A percentile compares a stretch with the other conserved stretches of the same genome.
Evolutionary conservation across 768 basidiomycete species (phyloP).

Genomic region (Lentinula sp.): DNA sequence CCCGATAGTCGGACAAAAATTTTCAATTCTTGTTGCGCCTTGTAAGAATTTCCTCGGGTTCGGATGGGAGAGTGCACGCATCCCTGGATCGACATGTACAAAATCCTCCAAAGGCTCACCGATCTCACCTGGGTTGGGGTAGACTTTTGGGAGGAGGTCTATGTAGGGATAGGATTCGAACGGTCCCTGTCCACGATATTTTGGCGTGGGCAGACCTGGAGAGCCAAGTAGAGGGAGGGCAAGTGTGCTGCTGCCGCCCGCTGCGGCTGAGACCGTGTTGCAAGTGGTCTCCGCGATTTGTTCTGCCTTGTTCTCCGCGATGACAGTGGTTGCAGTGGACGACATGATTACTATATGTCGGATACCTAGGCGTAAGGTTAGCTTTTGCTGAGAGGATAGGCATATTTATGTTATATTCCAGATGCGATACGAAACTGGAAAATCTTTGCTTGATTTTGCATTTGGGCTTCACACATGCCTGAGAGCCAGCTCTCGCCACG

Average conservation of each 20-base stretch:
- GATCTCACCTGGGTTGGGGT: slow-evolving; percentile 25
- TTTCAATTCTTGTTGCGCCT: slow-evolving; percentile 30
- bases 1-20: slow-evolving; percentile 51
- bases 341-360: background rate
- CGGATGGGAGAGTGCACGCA: slow-evolving; percentile 43
- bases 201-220: slow-evolving; percentile 11
- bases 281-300: background rate
- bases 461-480: background rate
- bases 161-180: slow-evolving; percentile 38
- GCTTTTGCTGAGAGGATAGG: background rate
- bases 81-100: slow-evolving; percentile 53
- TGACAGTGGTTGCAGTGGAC: background rate
- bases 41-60: slow-evolving; percentile 48
- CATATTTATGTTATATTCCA: background rate
- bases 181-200: slow-evolving; percentile 11
- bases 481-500: background rate
- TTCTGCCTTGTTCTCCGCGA: background rate
- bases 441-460: background rate
- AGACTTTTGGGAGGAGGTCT: slow-evolving; percentile 40
- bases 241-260: background rate
- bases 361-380: too few species aligned
- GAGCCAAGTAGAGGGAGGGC: background rate
- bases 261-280: background rate
- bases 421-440: background rate
- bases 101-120: slow-evolving; percentile 49